Conservation (phyloP, 2,329 filamentous ascomycete species). For the Bertia moriformis region DNA sequence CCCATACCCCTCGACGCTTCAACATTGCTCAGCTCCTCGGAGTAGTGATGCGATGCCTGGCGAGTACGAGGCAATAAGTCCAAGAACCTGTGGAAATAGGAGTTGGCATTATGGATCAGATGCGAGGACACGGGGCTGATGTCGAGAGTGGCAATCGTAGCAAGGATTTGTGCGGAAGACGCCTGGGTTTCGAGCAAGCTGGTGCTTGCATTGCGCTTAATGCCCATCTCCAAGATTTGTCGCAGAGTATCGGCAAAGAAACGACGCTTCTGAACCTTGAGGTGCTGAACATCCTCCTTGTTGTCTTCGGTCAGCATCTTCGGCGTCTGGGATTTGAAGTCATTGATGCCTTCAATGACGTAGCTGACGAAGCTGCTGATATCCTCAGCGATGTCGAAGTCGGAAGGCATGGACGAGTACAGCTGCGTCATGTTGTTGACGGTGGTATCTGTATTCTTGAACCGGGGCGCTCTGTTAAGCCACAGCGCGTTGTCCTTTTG, state of each 20-base stretch:
- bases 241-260: constrained; percentile 81
- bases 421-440: constrained; percentile 61
- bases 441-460: constrained; percentile 57
- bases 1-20: constrained; percentile 69
- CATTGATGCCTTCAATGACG: constrained; percentile 51
- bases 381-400: constrained; percentile 39
- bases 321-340: constrained; percentile 75
- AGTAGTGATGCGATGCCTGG: constrained; percentile 56
- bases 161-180: constrained; percentile 55
- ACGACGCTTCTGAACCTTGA: constrained; percentile 80
- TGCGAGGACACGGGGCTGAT: constrained; percentile 9
- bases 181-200: constrained; percentile 61
- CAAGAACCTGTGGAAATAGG: constrained; percentile 66
- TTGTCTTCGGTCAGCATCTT: constrained; percentile 72
- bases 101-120: constrained; percentile 35
- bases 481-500: constrained; percentile 17
- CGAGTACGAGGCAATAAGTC: constrained; percentile 59
- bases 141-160: constrained; percentile 23
- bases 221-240: constrained; percentile 72
- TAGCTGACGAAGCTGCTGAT: constrained; percentile 57
- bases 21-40: constrained; percentile 68
- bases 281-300: constrained; percentile 67
- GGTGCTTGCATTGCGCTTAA: constrained; percentile 67
- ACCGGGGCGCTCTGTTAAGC: constrained; percentile 39
- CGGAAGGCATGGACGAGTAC: constrained; percentile 31